Conservation (phyloP, 352 stramenopile species). For the Globisporangium viniferum region DNA sequence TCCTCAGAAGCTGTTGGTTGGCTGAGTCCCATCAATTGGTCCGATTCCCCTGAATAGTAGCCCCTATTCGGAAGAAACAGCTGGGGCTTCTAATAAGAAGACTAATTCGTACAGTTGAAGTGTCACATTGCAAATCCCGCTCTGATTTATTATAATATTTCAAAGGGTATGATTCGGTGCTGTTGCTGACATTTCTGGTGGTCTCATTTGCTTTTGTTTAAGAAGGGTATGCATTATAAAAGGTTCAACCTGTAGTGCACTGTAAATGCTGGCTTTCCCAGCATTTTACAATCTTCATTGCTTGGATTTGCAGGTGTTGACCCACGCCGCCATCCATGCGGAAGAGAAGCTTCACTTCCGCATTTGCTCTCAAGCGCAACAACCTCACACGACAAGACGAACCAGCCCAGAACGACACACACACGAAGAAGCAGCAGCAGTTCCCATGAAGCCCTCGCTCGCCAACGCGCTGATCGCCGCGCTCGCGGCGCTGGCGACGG, state of each 20-base stretch:
- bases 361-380: not conserved
- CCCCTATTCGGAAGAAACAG: not conserved
- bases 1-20: not conserved
- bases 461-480: not conserved
- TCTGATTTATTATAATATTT: constrained; percentile 1
- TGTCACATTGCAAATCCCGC: not conserved
- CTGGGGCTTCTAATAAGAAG: constrained; percentile 3
- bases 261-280: not conserved
- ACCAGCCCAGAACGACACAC: not conserved
- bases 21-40: not conserved
- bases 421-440: not conserved
- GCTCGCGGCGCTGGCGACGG: not conserved
- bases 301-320: not conserved
- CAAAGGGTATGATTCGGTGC: not conserved
- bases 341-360: not conserved
- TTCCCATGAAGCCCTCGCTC: constrained; percentile 5
- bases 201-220: not conserved
- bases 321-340: not conserved
- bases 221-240: not conserved
- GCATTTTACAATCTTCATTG: not conserved
- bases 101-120: constrained; percentile 1
- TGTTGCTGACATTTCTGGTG: not conserved
- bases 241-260: constrained; percentile 1
- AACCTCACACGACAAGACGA: not conserved
- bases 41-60: not conserved